These are phyloP conservation scores for Williopsis jadinii DNA, from an alignment of 1,139 yeast genomes.

Conservation along the genomic window DNA sequence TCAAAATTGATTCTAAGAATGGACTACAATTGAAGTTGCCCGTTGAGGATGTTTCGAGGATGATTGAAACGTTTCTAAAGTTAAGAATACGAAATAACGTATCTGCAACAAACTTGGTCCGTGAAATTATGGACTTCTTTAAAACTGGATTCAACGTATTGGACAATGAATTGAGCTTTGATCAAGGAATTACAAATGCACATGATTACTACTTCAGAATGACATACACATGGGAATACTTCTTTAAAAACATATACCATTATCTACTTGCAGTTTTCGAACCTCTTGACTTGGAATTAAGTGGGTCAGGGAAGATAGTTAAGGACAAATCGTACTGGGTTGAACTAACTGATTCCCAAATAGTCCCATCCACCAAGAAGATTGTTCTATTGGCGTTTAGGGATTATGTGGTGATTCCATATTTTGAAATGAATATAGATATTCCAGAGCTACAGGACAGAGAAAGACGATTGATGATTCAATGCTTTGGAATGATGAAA, in stretches of 20 bases:
- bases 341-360: conserved; percentile 20
- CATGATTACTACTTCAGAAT: conserved; percentile 28
- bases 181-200: conserved; percentile 11
- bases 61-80: conserved; percentile 39
- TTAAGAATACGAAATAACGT: conserved; percentile 35
- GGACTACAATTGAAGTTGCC: conserved; percentile 34
- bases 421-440: conserved; percentile 32
- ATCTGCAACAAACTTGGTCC: conserved; percentile 30
- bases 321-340: conserved; percentile 31
- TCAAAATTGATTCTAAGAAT: conserved; percentile 33
- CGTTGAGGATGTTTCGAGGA: conserved; percentile 48
- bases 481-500: conserved; percentile 49
- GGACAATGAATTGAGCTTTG: conserved; percentile 24
- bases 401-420: conserved; percentile 42
- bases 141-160: conserved; percentile 36
- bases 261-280: conserved; percentile 53
- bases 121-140: conserved; percentile 40
- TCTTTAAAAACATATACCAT: conserved; percentile 45
- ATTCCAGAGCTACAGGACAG: conserved; percentile 27
- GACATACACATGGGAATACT: conserved; percentile 46
- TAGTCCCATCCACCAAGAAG: conserved; percentile 22
- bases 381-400: conserved; percentile 38
- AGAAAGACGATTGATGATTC: conserved; percentile 35
- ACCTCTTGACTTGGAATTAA: conserved; percentile 50
- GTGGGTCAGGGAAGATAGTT: conserved; percentile 28